These are phyloP conservation scores for Aspergillus pseudoglaucus DNA, from an alignment of 2,329 filamentous ascomycete genomes.

Conservation along the genomic window DNA sequence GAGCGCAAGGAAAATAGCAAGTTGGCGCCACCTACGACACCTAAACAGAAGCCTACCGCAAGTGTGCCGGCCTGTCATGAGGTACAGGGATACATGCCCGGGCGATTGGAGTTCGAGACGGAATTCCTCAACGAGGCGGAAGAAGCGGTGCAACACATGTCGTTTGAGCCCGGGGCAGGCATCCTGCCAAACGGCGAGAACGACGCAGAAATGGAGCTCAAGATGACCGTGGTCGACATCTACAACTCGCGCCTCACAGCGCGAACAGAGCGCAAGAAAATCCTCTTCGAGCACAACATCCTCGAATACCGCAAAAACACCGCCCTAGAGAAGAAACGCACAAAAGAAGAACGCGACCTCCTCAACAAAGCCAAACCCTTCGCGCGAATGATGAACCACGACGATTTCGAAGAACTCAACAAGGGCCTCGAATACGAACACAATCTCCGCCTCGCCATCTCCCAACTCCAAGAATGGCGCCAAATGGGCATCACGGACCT, in stretches of 20 bases:
- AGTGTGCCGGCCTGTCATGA: constrained; percentile 95
- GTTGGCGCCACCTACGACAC: constrained; percentile 71
- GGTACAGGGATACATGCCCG: constrained; percentile 98
- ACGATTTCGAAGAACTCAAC: constrained; percentile 81
- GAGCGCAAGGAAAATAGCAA: constrained; percentile 82
- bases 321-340: constrained; percentile 84
- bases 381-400: constrained; percentile 89
- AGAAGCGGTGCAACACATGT: constrained; percentile 96
- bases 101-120: constrained; percentile 92
- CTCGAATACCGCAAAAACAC: constrained; percentile 91
- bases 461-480: constrained; percentile 91
- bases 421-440: constrained; percentile 84
- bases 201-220: constrained; percentile 94
- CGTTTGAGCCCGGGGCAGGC: constrained; percentile 93
- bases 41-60: constrained; percentile 92
- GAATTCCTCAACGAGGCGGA: constrained; percentile 97
- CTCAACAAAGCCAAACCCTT: constrained; percentile 93
- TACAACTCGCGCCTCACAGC: constrained; percentile 90
- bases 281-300: constrained; percentile 91
- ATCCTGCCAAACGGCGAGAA: constrained; percentile 81
- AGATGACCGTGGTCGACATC: constrained; percentile 96
- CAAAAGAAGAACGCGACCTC: constrained; percentile 88
- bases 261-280: constrained; percentile 88
- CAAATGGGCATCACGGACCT: constrained; percentile 76
- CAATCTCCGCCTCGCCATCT: constrained; percentile 81